phyloP scores from a whole-genome alignment of 2,329 filamentous ascomycete species.

The Botryotinia convoluta region DNA sequence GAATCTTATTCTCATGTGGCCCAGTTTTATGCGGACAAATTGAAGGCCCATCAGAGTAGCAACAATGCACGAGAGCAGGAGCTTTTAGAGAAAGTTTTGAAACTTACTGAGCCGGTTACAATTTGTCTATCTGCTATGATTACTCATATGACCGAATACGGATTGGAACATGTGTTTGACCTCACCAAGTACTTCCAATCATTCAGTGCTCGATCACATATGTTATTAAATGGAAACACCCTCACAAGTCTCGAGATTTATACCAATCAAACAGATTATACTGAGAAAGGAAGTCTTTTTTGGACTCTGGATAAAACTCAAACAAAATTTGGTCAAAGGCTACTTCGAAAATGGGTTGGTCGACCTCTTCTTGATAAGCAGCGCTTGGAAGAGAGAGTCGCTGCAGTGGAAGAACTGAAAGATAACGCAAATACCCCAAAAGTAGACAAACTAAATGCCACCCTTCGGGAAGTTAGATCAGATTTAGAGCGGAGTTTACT shows the following conservation, averaged over 20 bases:
- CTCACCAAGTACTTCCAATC: slow-evolving; percentile 96
- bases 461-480: slow-evolving; percentile 69
- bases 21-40: slow-evolving; percentile 85
- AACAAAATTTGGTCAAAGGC: slow-evolving; percentile 82
- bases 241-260: slow-evolving; percentile 93
- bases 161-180: slow-evolving; percentile 91
- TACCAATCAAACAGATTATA: slow-evolving; percentile 86
- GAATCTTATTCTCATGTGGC: slow-evolving; percentile 87
- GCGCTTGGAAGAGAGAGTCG: slow-evolving; percentile 73
- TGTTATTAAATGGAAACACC: slow-evolving; percentile 94
- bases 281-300: slow-evolving; percentile 82
- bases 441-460: slow-evolving; percentile 69
- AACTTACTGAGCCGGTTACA: slow-evolving; percentile 79
- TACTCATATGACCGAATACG: slow-evolving; percentile 85
- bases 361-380: slow-evolving; percentile 77
- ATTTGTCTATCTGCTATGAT: slow-evolving; percentile 97
- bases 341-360: slow-evolving; percentile 93
- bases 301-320: slow-evolving; percentile 93
- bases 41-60: slow-evolving; percentile 57
- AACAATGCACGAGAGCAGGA: slow-evolving; percentile 57
- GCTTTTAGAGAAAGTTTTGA: slow-evolving; percentile 81
- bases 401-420: slow-evolving; percentile 83
- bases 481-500: slow-evolving; percentile 93
- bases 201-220: slow-evolving; percentile 90
- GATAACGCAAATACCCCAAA: slow-evolving; percentile 62